These are phyloP conservation scores for Blastocystis sp. DNA, from an alignment of 352 stramenopile species.

Conservation along the genomic window DNA sequence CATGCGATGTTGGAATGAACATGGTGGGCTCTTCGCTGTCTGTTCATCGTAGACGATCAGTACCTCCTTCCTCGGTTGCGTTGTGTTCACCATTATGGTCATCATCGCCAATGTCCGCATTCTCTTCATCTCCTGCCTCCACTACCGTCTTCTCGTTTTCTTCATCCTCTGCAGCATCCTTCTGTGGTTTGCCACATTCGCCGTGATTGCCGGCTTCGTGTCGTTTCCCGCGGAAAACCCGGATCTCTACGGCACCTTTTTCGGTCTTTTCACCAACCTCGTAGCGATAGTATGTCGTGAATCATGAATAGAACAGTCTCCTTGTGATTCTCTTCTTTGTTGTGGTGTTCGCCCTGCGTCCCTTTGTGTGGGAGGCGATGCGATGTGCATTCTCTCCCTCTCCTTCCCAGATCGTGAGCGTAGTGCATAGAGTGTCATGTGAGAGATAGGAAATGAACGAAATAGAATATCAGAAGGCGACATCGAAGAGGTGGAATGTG, in stretches of 20 bases:
- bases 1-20: conserved; percentile 12
- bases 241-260: conserved; percentile 61
- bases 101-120: conserved; percentile 32
- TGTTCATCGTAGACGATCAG: conserved; percentile 33
- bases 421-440: not conserved
- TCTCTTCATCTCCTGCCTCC: conserved; percentile 41
- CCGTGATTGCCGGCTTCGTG: conserved; percentile 13
- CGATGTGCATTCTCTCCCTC: not conserved
- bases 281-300: not conserved
- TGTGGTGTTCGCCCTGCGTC: not conserved
- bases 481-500: not conserved
- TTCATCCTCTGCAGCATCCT: conserved; percentile 31
- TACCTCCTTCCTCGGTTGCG: conserved; percentile 33
- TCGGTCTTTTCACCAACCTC: conserved; percentile 20
- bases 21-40: conserved; percentile 1
- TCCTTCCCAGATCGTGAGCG: conserved; percentile 30
- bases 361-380: not conserved
- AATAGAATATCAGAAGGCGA: not conserved
- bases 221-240: conserved; percentile 47
- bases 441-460: conserved; percentile 29
- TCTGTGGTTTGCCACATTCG: conserved; percentile 36
- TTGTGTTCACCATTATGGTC: conserved; percentile 47
- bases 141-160: conserved; percentile 3
- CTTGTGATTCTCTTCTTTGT: conserved; percentile 51
- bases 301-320: conserved; percentile 1